phyloP scores from a whole-genome alignment of 768 basidiomycete genomes.

The Phlegmacium glaucopus region DNA sequence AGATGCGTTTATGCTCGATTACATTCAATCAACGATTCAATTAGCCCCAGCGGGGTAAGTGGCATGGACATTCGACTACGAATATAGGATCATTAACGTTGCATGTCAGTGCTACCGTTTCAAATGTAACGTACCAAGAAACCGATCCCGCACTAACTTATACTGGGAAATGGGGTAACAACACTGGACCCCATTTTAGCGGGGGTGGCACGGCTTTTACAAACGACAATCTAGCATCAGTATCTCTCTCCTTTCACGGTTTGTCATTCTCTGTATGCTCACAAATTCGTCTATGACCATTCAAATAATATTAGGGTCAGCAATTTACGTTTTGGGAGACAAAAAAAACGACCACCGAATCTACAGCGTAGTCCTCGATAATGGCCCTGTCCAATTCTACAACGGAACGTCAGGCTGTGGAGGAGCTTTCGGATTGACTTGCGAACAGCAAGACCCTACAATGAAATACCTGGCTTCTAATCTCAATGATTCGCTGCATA shows the following conservation, averaged over 20 bases:
- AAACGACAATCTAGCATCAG: constrained; percentile 35
- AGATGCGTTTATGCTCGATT: constrained; percentile 38
- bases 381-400: constrained; percentile 27
- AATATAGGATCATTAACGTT: neutral
- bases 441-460: constrained; percentile 43
- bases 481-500: constrained; percentile 34
- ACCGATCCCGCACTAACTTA: constrained; percentile 36
- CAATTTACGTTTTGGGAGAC: constrained; percentile 44
- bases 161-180: constrained; percentile 38
- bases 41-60: constrained; percentile 42
- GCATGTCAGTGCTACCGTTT: constrained; percentile 32
- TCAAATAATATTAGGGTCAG: constrained; percentile 32
- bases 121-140: constrained; percentile 41
- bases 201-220: constrained; percentile 44
- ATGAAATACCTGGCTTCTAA: constrained; percentile 42
- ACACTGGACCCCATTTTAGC: constrained; percentile 40
- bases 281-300: no score
- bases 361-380: constrained; percentile 39
- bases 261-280: neutral
- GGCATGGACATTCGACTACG: neutral
- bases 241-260: constrained; percentile 41
- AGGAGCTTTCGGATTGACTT: constrained; percentile 40
- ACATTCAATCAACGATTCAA: constrained; percentile 37
- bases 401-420: constrained; percentile 45
- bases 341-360: constrained; percentile 48